Evolutionary conservation across 805 yeast species (phyloP), one percentile per base, ranked within the genome.

Genomic region (Candida sakaeoensis): DNA sequence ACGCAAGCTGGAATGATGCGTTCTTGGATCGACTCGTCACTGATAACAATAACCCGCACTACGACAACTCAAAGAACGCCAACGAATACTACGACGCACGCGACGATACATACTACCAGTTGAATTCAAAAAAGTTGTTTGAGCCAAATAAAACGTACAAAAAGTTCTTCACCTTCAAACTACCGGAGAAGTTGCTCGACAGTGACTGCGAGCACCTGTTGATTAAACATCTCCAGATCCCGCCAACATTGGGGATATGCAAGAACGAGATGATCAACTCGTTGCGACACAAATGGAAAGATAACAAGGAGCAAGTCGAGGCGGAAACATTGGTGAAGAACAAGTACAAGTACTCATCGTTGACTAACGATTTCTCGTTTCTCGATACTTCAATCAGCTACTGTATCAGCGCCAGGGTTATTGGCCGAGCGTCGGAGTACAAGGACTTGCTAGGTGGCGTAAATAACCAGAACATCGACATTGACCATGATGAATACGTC

Each of bases 1-100:
- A 59, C 34, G 73, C 71, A 1, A 61, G 66, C 13, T 67, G 70
- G 70, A 63, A 58, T 43, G 64, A 58, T 44, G 65, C 58, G 0
- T 47, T 41, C 33, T 44, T 65, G 12, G 63, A 62, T 46, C 42
- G 70, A 18, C 53, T 65, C 29, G 38, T 52, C 13, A 49, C 58
- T 1, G 70, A 65, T 29, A 46, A 61, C 44, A 43, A 52, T 31
- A 44, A 59, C 43, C 70, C 70, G 1, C 25, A 33, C 14, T 36
- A 24, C 51, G 35, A 31, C 17, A 13, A 33, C 25, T 23, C 24
- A 1, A 29, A 40, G 44, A 26, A 34, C 41, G 50, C 44, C 3
- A 41, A 48, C 8, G 14, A 34, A 24, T 34, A 14, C 13, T 15
- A 24, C 18, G 72, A 68, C 41, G 66, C 67, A 1, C 44, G 49